Percentiles rank a stretch among this genome's conserved stretches.
Conservation (phyloP, 371 early-diverging fungal genomes). For the Mucor saturninus region DNA sequence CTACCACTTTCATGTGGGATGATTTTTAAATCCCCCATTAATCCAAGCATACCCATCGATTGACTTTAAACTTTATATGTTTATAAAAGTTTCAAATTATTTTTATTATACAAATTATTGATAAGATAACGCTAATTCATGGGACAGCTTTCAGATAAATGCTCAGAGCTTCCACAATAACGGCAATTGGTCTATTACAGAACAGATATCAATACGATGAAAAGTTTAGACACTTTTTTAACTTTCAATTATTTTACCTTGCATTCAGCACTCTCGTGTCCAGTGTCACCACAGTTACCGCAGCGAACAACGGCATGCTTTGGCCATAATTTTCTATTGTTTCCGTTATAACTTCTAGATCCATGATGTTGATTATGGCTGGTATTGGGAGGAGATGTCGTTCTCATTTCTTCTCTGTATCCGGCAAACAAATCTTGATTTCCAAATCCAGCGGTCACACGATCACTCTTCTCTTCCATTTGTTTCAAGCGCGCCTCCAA, state of each 20-base stretch:
- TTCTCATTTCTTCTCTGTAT: slow-evolving; percentile 30
- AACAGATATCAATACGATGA: neutral
- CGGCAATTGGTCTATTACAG: slow-evolving; percentile 39
- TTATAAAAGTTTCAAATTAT: slow-evolving; percentile 2
- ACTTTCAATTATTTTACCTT: slow-evolving; percentile 31
- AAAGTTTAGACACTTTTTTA: too few relatives aligned
- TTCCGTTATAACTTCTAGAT: neutral
- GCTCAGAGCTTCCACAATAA: slow-evolving; percentile 44
- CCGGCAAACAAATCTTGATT: slow-evolving; percentile 36
- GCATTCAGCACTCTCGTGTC: slow-evolving; percentile 58
- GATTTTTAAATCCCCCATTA: neutral
- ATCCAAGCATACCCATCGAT: slow-evolving; percentile 10
- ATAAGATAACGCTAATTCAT: slow-evolving; percentile 9
- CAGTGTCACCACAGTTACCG: slow-evolving; percentile 60
- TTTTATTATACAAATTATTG: slow-evolving; percentile 5
- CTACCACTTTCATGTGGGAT: slow-evolving; percentile 5
- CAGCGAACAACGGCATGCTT: slow-evolving; percentile 36
- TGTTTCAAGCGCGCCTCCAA: slow-evolving; percentile 29
- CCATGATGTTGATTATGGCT: slow-evolving; percentile 8
- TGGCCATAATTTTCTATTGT: slow-evolving; percentile 22
- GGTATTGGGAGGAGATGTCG: neutral
- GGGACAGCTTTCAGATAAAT: slow-evolving; percentile 47
- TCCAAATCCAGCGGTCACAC: slow-evolving; percentile 35
- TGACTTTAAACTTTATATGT: neutral
- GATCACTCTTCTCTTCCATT: slow-evolving; percentile 30